phyloP scores from a whole-genome alignment of 1,284 basidiomycete species.

The Cutaneotrichosporon sp. region DNA sequence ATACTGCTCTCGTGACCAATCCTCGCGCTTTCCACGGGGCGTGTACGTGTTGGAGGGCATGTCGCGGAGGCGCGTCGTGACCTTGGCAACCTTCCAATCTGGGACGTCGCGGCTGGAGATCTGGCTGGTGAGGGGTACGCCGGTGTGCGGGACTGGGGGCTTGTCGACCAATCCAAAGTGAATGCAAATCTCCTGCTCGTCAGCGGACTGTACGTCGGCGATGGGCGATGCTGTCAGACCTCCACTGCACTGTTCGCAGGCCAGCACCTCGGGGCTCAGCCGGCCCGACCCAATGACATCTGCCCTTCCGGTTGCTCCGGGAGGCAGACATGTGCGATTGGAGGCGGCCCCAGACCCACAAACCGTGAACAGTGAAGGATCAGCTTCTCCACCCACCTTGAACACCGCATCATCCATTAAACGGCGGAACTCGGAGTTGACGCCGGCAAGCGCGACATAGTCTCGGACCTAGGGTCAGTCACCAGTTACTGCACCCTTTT shows the following conservation, averaged over 20 bases:
- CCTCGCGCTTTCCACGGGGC: constrained; percentile 22
- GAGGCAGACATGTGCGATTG: background rate
- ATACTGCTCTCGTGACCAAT: constrained; percentile 32
- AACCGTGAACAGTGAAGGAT: background rate
- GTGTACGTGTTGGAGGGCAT: constrained; percentile 17
- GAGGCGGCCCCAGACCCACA: too few species aligned
- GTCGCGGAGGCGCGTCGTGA: background rate
- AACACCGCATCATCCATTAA: constrained; percentile 3
- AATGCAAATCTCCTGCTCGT: constrained; percentile 12
- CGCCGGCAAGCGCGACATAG: constrained; percentile 37
- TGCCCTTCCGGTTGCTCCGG: background rate
- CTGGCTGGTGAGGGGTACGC: background rate
- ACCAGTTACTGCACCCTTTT: background rate
- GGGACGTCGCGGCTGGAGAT: constrained; percentile 3
- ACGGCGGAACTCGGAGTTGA: constrained; percentile 26
- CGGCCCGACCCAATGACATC: background rate
- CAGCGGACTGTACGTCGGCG: background rate
- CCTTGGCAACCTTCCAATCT: background rate
- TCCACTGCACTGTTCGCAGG: background rate
- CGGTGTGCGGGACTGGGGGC: background rate
- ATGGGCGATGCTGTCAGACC: background rate
- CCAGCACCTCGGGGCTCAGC: background rate
- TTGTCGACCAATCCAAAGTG: background rate
- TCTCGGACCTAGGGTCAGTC: constrained; percentile 28
- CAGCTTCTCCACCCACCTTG: background rate